Conservation (phyloP, 2,329 filamentous ascomycete genomes). For the Aspergillus sp. region DNA sequence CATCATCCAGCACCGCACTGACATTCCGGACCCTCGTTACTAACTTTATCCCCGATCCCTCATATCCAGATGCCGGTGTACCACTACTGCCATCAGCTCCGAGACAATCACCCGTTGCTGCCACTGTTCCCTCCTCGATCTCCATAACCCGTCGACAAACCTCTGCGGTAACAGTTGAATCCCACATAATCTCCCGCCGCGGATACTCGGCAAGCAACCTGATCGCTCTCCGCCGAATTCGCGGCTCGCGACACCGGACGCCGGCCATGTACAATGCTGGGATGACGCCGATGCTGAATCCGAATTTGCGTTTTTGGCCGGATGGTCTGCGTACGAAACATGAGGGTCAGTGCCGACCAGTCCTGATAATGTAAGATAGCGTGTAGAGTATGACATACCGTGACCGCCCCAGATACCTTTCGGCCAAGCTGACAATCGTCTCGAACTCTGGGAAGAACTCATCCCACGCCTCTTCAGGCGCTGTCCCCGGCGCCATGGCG, state of each 20-base stretch:
- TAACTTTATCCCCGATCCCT: too few species aligned
- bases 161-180: neutral
- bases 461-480: neutral
- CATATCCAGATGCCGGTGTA: too few species aligned
- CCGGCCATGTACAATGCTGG: neutral
- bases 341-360: neutral
- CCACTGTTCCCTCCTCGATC: neutral
- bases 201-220: neutral
- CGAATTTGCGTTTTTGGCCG: neutral
- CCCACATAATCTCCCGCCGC: neutral
- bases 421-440: neutral
- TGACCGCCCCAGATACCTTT: neutral
- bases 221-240: neutral
- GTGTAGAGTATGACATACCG: neutral
- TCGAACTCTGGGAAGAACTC: neutral
- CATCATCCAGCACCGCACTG: neutral
- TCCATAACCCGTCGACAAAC: neutral
- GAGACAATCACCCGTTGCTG: neutral
- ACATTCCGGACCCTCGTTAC: neutral
- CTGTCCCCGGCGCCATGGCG: neutral
- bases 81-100: neutral
- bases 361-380: too few species aligned
- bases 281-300: neutral
- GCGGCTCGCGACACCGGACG: neutral
- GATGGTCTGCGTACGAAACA: neutral